These are phyloP conservation scores for Nicotiana otophora DNA, from an alignment of 257 asterid species.

Conservation along the genomic window DNA sequence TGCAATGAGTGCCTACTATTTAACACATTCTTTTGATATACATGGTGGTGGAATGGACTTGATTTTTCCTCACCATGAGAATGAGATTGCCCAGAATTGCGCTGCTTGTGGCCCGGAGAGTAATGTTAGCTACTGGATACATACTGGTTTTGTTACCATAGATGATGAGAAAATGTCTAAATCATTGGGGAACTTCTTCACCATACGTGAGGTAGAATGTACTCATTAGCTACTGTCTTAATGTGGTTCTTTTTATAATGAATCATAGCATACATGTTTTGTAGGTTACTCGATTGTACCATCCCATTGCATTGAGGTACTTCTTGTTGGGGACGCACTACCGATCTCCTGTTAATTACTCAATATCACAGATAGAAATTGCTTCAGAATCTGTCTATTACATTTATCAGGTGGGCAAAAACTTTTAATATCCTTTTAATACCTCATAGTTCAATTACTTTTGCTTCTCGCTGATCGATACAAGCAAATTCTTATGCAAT, in stretches of 20 bases:
- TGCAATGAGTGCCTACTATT: constrained; percentile 48
- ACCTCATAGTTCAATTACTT: background rate
- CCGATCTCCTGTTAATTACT: constrained; percentile 76
- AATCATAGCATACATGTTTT: constrained; percentile 6
- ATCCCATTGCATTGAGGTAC: constrained; percentile 77
- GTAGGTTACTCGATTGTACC: constrained; percentile 63
- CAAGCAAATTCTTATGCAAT: background rate
- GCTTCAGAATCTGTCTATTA: constrained; percentile 71
- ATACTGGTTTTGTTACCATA: constrained; percentile 71
- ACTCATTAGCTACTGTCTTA: background rate
- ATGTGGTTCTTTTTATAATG: background rate
- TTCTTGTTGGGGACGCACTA: constrained; percentile 75
- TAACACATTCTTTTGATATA: constrained; percentile 70
- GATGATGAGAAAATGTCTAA: constrained; percentile 84
- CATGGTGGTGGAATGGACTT: constrained; percentile 95
- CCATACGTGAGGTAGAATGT: constrained; percentile 67
- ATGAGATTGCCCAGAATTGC: constrained; percentile 82
- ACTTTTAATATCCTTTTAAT: background rate
- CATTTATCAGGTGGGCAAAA: constrained; percentile 51
- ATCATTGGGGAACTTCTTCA: constrained; percentile 69
- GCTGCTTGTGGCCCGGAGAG: constrained; percentile 86
- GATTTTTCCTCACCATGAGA: constrained; percentile 84
- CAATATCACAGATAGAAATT: constrained; percentile 57
- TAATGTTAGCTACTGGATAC: constrained; percentile 67
- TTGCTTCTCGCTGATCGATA: background rate